These are phyloP conservation scores for Linum usitatissimum DNA, from an alignment of 345 rosid genomes.

Conservation along the genomic window DNA sequence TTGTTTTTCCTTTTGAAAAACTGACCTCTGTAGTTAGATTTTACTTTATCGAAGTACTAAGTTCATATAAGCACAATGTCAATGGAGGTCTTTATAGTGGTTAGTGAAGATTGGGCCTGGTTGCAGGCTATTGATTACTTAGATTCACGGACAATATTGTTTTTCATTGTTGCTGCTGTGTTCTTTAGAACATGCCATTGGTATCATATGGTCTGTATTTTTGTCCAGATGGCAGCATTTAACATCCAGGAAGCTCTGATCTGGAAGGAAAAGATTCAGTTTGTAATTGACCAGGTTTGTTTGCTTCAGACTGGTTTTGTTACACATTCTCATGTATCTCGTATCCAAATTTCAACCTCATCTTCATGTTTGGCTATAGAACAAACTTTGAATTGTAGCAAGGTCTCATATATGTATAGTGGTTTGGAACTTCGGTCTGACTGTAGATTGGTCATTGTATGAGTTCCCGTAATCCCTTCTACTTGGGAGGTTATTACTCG, in stretches of 20 bases:
- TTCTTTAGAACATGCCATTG: not conserved
- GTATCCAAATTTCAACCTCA: not conserved
- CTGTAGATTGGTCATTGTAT: not conserved
- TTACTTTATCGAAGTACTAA: not conserved
- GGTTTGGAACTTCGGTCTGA: not conserved
- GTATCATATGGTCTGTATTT: constrained; percentile 16
- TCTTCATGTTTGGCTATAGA: not conserved
- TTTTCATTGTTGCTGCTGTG: not conserved
- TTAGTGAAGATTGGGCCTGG: not conserved
- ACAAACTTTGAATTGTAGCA: not conserved
- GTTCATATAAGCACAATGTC: not conserved
- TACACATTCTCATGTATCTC: too few species aligned
- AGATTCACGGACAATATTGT: not conserved
- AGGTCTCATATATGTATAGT: not conserved
- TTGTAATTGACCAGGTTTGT: constrained; percentile 86
- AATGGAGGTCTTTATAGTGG: not conserved
- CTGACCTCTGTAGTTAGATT: not conserved
- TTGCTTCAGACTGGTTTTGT: constrained; percentile 1
- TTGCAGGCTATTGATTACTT: not conserved
- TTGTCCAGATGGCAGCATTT: constrained; percentile 96
- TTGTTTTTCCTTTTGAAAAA: not conserved
- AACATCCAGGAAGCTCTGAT: constrained; percentile 87
- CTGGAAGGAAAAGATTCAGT: constrained; percentile 92
- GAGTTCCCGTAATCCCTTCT: not conserved
- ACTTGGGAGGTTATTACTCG: not conserved